Conservation (phyloP, 2,329 filamentous ascomycete species). For the Penicillium nordicum region DNA sequence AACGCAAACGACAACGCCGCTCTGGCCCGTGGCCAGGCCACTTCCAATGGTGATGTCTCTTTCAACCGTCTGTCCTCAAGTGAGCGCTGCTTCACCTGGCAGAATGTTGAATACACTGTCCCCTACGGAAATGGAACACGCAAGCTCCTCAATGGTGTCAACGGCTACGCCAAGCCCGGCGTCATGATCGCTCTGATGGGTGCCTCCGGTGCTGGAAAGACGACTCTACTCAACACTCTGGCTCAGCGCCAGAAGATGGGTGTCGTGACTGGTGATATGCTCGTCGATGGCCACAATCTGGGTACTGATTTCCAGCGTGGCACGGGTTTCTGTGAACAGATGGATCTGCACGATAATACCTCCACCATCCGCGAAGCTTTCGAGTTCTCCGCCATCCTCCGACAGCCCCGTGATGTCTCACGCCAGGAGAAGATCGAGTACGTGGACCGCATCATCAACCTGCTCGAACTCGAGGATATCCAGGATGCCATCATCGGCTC, state of each 20-base stretch:
- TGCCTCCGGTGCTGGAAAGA: constrained; percentile 78
- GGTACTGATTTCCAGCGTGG: constrained; percentile 63
- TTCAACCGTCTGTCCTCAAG: constrained; percentile 50
- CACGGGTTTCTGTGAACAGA: constrained; percentile 70
- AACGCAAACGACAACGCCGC: constrained; percentile 26
- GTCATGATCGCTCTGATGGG: constrained; percentile 79
- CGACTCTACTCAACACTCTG: constrained; percentile 73
- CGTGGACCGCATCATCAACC: constrained; percentile 62
- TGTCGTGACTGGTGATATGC: constrained; percentile 64
- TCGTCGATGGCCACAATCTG: constrained; percentile 64
- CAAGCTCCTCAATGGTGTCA: constrained; percentile 65
- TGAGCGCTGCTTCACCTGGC: constrained; percentile 68
- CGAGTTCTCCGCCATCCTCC: constrained; percentile 64
- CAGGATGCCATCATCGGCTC: constrained; percentile 65
- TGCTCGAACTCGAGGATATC: constrained; percentile 63
- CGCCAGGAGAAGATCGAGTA: constrained; percentile 62
- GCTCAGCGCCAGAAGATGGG: constrained; percentile 68
- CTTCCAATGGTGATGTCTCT: constrained; percentile 32
- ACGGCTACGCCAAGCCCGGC: constrained; percentile 75
- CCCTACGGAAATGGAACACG: constrained; percentile 62
- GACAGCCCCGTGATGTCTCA: constrained; percentile 56
- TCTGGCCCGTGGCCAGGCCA: constrained; percentile 28
- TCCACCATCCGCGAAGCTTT: constrained; percentile 66
- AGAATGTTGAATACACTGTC: constrained; percentile 68
- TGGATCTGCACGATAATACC: constrained; percentile 67